Base-by-base conservation (phyloP, 371 early-diverging fungal genomes). In the Syncephalastrum monosporum region DNA sequence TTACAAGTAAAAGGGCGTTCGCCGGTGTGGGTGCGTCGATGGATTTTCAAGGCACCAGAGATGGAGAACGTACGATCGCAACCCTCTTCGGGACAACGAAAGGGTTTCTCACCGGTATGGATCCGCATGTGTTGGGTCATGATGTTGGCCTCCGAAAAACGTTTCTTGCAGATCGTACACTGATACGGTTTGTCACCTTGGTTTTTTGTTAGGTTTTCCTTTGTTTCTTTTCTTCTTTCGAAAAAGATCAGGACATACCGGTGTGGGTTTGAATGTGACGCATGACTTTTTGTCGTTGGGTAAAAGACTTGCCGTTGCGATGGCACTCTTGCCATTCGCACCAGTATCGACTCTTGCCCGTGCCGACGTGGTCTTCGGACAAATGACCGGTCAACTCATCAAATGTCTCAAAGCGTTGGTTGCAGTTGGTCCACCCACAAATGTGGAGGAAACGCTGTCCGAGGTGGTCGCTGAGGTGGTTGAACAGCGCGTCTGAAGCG, bases 101-200 rank as follows among this genome's bases (percentile, higher is more conserved):
- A 94, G 1, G 96, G 96, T 53, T 84, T 89, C 68, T 92, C 93
- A 15, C 94, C 94, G 1, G 93, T 93, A 60, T 95, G 95, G 0
- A 83, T 87, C 19, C 90, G 75, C 83, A 86, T 81, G 59, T 92
- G 92, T 57, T 89, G 90, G n/a, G 84, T 81, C 86, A 94, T 87
- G 54, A 89, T 84, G 50, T 82, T 86, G 5, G 86, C 76, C 59
- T 93, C 93, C 12, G 91, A 85, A 68, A 94, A 95, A n/a, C 91
- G 73, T 68, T 88, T 88, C 47, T 77, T 75, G 64, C 95, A 95
- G 16, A 82, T 57, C 19, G 71, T 75, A 63, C 96, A 95, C 56
- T 86, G 82, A 56, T 85, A 93, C 1, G 95, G 95, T 65, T 91
- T 91, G 59, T 89, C 90, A 10, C 92, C 92, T 71, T 27, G n/a